Base-by-base conservation (phyloP, 805 yeast species). In the Brettanomyces custersianus region DNA sequence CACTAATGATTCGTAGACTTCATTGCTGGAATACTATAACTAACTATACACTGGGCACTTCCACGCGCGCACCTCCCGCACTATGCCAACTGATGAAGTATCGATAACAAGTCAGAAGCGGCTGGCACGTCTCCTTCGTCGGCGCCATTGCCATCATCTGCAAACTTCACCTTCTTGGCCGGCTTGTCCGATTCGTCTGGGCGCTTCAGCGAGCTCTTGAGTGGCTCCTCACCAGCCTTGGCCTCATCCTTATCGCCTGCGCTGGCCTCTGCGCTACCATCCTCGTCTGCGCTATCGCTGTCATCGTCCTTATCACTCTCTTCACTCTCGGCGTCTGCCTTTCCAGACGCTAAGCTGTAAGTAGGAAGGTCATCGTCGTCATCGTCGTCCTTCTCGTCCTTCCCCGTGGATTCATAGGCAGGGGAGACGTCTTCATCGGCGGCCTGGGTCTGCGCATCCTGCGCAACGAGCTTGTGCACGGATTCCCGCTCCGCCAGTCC, bases 391-490 rank as follows among this genome's bases (percentile, higher is more conserved):
- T 28, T 29, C 7, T 8, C 20, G 9, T 15, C 31, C 6, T 29
- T 15, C 19, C 13, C 20, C 11, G 19, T n/a, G 17, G 31, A 29
- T 19, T 26, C 34, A 22, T 32, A 32, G 15, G 12, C 15, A 12
- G 34, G 34, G 9, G 36, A 33, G 22, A 24, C 18, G 15, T 33
- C 36, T 11, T 34, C 37, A n/a, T 21, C 28, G 3, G 25, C 18
- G 11, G 23, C 25, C 15, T 15, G 10, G 8, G 8, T 11, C 11
- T 12, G 10, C 11, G 25, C 18, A 12, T 40, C 40, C n/a, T n/a
- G n/a, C n/a, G n/a, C n/a, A 18, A 50, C 33, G 15, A 51, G 43
- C 24, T 43, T 43, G 34, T 52, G 49, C 24, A 57, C 43, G 34
- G 55, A 62, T 13, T 33, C 30, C 35, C 45, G 46, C 25, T 50